Percentiles rank a stretch among this genome's conserved stretches.
These are phyloP conservation scores for Hypoxylon fragiforme DNA, from an alignment of 495 filamentous ascomycete species.

Conservation along the genomic window DNA sequence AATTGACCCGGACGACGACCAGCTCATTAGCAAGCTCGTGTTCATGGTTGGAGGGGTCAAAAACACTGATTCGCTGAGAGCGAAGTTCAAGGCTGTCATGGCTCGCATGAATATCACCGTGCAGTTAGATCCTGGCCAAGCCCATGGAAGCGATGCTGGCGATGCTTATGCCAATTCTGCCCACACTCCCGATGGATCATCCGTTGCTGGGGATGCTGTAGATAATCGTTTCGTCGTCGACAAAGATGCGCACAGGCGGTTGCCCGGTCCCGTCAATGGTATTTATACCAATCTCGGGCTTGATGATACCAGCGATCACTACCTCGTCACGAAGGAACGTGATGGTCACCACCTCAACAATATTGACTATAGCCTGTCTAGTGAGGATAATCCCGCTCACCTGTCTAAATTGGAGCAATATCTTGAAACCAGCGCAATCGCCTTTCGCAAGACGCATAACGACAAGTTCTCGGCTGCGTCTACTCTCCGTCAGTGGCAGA, in stretches of 20 bases:
- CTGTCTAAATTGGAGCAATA: slow-evolving; percentile 22
- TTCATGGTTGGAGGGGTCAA: slow-evolving; percentile 72
- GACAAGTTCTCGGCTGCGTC: slow-evolving; percentile 29
- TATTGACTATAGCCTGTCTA: neutral
- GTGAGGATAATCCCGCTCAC: slow-evolving; percentile 14
- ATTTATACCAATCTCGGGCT: slow-evolving; percentile 3
- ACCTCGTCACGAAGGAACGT: neutral
- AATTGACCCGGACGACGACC: slow-evolving; percentile 70
- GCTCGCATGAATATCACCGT: slow-evolving; percentile 68
- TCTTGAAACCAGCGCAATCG: slow-evolving; percentile 26
- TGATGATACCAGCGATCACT: neutral
- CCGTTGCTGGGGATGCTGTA: slow-evolving; percentile 4
- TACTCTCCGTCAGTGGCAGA: slow-evolving; percentile 36
- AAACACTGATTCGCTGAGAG: slow-evolving; percentile 53
- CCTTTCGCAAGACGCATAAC: slow-evolving; percentile 32
- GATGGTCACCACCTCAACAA: neutral
- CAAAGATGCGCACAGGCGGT: slow-evolving; percentile 1
- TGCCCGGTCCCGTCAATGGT: neutral
- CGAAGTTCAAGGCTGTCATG: slow-evolving; percentile 68
- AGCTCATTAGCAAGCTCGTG: slow-evolving; percentile 73
- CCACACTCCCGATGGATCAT: slow-evolving; percentile 9
- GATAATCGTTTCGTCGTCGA: slow-evolving; percentile 1
- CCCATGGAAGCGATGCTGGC: slow-evolving; percentile 20
- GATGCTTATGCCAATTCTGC: slow-evolving; percentile 6
- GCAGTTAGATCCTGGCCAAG: slow-evolving; percentile 50